Conservation (phyloP, 352 stramenopile genomes). For the Phytophthora foliorum region DNA sequence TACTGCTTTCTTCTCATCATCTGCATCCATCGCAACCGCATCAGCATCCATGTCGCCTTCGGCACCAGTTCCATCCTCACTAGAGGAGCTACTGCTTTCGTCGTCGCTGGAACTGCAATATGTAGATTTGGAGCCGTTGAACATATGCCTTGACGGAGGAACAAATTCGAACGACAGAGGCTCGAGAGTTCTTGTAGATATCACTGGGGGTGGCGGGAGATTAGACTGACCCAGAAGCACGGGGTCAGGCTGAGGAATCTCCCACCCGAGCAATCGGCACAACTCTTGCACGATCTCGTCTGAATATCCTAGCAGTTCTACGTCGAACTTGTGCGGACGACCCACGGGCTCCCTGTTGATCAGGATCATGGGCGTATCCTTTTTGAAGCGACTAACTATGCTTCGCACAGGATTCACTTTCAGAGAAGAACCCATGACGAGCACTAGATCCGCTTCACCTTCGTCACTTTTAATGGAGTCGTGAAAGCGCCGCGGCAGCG, state of each 20-base stretch:
- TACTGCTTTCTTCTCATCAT: slow-evolving; percentile 37
- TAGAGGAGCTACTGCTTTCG: slow-evolving; percentile 63
- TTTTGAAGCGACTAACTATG: slow-evolving; percentile 87
- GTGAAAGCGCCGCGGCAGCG: slow-evolving; percentile 91
- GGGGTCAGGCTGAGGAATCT: slow-evolving; percentile 79
- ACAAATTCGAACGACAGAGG: slow-evolving; percentile 76
- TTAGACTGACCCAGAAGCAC: slow-evolving; percentile 74
- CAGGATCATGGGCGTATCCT: slow-evolving; percentile 85
- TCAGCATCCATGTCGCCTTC: slow-evolving; percentile 42
- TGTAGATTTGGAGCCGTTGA: slow-evolving; percentile 71
- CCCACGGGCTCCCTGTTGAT: slow-evolving; percentile 88
- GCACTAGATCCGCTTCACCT: slow-evolving; percentile 94
- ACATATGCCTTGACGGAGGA: slow-evolving; percentile 77
- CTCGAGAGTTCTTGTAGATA: slow-evolving; percentile 32
- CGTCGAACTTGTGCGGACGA: slow-evolving; percentile 86
- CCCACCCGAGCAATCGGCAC: slow-evolving; percentile 78
- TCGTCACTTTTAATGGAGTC: slow-evolving; percentile 85
- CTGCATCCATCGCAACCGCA: slow-evolving; percentile 48
- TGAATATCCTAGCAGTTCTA: slow-evolving; percentile 86
- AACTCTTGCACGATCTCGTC: slow-evolving; percentile 89
- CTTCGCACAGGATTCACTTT: slow-evolving; percentile 96
- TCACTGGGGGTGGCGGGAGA: slow-evolving; percentile 37
- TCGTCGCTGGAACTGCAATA: slow-evolving; percentile 72
- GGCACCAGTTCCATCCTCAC: slow-evolving; percentile 49
- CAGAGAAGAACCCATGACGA: slow-evolving; percentile 99